Base-by-base conservation (phyloP, 2,329 filamentous ascomycete genomes). In the Colletotrichum camelliae region DNA sequence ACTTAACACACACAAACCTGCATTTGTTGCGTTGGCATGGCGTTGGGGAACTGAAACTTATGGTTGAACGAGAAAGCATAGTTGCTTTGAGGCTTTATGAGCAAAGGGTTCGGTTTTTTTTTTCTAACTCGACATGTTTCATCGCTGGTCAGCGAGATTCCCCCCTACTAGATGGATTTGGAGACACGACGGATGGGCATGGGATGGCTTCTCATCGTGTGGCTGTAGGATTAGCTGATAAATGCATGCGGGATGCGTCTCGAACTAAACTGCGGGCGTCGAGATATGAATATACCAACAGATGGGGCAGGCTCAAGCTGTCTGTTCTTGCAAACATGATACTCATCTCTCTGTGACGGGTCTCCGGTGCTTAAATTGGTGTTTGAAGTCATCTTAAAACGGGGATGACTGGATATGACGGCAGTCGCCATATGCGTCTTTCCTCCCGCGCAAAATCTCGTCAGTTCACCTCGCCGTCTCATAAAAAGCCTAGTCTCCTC, bases 21-120 rank as follows among this genome's bases (percentile, higher is more conserved):
- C 70, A 75, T 75, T 73, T 27, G 68, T 73, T 65, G 73, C 64
- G 70, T 52, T 75, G 70, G 73, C 73, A 75, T 68, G 73, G 73
- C 70, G 73, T 75, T 73, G 73, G 73, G 73, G 73, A 58, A 43
- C 13, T 52, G 60, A 39, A 58, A 37, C n/a, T 57, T 31, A 55
- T 61, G 64, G 39, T 62, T 55, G 70, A 55, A 73, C 35, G 73
- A 73, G 60, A 35, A 27, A 64, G 39, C 67, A 70, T 72, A 43
- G 21, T 57, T 61, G 31, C 31, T 58, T 48, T 27, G n/a, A 48
- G 39, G 48, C 33, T 43, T 74, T 52, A 37, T 24, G 60, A 35
- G n/a, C 24, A 52, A 43, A 57, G 37, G 15, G 31, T 33, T 33
- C 29, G 52, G 2, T 24, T 33, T 69, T 39, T 35, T 15, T 37